A percentile compares a stretch with the other conserved stretches of the same genome.
Evolutionary conservation across 2,329 filamentous ascomycete species (phyloP).

Genomic region (Sporothrix pallida): DNA sequence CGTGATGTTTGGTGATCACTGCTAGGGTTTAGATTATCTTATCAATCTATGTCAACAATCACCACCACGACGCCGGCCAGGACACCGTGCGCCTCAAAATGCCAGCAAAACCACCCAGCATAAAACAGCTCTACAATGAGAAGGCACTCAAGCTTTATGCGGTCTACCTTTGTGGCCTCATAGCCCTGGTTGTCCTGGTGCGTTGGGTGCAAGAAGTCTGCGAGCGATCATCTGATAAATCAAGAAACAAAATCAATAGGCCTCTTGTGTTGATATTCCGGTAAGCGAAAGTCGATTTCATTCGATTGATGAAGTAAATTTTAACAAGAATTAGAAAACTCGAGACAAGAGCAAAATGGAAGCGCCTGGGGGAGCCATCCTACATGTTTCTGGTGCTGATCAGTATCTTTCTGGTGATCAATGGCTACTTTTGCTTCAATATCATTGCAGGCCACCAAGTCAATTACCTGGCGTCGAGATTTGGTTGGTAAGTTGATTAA

Average conservation of each 20-base stretch:
- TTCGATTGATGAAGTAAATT: not conserved
- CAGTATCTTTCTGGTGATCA: slow-evolving; percentile 10
- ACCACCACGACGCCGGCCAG: not conserved
- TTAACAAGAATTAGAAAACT: not conserved
- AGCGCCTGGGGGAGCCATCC: not conserved
- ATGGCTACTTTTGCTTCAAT: slow-evolving; percentile 21
- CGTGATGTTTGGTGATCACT: not conserved
- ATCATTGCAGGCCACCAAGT: slow-evolving; percentile 26
- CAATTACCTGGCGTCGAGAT: slow-evolving; percentile 31
- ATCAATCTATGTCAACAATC: slow-evolving; percentile 5
- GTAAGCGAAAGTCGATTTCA: not conserved
- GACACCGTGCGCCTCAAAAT: not conserved
- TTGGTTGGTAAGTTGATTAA: slow-evolving; percentile 35
- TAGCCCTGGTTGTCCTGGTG: not conserved
- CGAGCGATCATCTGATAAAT: not conserved
- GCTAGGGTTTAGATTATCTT: slow-evolving; percentile 25
- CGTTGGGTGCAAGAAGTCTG: not conserved
- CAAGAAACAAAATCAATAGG: not conserved
- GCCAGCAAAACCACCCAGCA: slow-evolving; percentile 16
- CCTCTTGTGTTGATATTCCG: not conserved
- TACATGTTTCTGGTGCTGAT: not conserved
- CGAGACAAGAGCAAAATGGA: not conserved
- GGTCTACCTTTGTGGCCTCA: slow-evolving; percentile 9
- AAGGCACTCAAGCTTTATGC: slow-evolving; percentile 33
- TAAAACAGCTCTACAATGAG: slow-evolving; percentile 34